Conservation (phyloP, 2,329 filamentous ascomycete genomes). For the Cucurbitaria berberidis region DNA sequence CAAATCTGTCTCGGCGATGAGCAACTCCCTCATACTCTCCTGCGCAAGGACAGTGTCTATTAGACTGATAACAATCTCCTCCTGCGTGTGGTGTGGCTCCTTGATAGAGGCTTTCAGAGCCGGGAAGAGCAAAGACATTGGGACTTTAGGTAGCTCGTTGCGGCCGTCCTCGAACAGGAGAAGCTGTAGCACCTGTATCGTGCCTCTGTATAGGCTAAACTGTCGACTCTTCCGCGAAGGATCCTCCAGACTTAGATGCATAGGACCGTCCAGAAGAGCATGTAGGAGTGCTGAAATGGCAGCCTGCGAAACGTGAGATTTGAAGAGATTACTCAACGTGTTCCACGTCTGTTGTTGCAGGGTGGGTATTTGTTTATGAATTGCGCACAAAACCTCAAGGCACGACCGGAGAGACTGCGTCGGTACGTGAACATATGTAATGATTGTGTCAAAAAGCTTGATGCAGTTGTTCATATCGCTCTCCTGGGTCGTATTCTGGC, state of each 20-base stretch:
- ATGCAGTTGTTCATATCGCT: conserved; percentile 72
- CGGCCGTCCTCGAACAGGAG: conserved; percentile 42
- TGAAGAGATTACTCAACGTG: conserved; percentile 72
- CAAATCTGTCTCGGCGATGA: conserved; percentile 73
- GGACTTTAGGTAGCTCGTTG: conserved; percentile 43
- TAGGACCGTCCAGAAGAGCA: conserved; percentile 49
- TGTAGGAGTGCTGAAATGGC: conserved; percentile 70
- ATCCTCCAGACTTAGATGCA: conserved; percentile 29
- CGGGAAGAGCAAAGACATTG: conserved; percentile 42
- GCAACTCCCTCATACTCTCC: conserved; percentile 60
- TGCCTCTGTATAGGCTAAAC: conserved; percentile 38
- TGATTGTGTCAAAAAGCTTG: conserved; percentile 70
- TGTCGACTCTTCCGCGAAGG: conserved; percentile 27
- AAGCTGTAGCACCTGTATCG: conserved; percentile 38
- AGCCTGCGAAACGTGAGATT: conserved; percentile 74
- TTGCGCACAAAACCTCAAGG: conserved; percentile 73
- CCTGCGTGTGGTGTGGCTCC: conserved; percentile 34
- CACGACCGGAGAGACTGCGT: conserved; percentile 67
- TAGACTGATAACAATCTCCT: conserved; percentile 61
- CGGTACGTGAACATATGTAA: conserved; percentile 75
- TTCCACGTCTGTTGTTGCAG: conserved; percentile 72
- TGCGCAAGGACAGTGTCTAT: conserved; percentile 48
- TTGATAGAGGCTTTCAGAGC: conserved; percentile 42
- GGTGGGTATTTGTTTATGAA: conserved; percentile 68
- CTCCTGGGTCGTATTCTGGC: conserved; percentile 68